phyloP scores from a whole-genome alignment of 202 grass and related monocot species.

The Setaria viridis region DNA sequence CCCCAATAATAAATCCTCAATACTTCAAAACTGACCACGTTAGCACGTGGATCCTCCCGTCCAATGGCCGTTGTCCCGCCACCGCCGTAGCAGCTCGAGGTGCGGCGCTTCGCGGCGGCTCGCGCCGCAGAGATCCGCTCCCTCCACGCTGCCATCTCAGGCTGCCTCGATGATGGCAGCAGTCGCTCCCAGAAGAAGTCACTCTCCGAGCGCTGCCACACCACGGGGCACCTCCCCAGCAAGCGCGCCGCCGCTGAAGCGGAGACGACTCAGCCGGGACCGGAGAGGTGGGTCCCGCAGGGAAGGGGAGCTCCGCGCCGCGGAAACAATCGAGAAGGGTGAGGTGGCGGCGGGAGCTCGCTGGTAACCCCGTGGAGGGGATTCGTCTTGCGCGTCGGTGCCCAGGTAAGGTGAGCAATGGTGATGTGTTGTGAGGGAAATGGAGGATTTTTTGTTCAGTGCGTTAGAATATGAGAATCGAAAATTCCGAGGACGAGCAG shows the following conservation, averaged over 20 bases:
- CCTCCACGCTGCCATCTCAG: slow-evolving; percentile 62
- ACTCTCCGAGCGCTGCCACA: slow-evolving; percentile 70
- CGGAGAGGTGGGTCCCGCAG: background rate
- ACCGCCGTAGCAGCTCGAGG: slow-evolving; percentile 67
- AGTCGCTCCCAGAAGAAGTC: slow-evolving; percentile 51
- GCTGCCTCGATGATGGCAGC: slow-evolving; percentile 25
- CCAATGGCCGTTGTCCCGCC: slow-evolving; percentile 46
- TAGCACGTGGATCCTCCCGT: background rate
- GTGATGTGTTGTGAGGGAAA: background rate
- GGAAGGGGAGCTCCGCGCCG: background rate
- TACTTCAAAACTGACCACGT: too few relatives aligned
- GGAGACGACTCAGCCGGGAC: background rate
- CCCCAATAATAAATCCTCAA: too few relatives aligned
- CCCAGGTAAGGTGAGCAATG: slow-evolving; percentile 63
- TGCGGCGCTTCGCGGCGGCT: slow-evolving; percentile 65
- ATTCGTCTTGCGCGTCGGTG: slow-evolving; percentile 69
- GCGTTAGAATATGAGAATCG: background rate
- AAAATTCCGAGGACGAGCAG: too few relatives aligned
- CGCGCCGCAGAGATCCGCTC: slow-evolving; percentile 63
- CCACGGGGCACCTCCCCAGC: slow-evolving; percentile 65
- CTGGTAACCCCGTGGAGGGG: slow-evolving; percentile 63
- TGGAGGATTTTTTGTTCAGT: background rate
- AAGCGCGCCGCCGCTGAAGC: slow-evolving; percentile 50
- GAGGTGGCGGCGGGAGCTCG: slow-evolving; percentile 68
- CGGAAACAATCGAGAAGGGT: slow-evolving; percentile 56